phyloP scores from a whole-genome alignment of 495 filamentous ascomycete species.

The Sordaria brevicollis region DNA sequence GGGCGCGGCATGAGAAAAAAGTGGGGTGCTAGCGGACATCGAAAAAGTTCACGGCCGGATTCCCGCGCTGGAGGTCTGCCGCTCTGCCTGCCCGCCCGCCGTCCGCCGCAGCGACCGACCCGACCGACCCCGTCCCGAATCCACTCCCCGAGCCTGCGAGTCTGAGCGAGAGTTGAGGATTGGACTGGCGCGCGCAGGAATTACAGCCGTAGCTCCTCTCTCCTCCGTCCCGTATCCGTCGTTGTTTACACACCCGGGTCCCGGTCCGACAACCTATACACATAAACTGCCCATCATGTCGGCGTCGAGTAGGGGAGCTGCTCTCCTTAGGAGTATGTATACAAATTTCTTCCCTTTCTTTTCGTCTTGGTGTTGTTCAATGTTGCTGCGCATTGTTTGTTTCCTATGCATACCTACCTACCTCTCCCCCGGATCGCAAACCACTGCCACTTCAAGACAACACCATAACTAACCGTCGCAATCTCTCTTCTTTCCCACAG shows the following conservation, averaged over 20 bases:
- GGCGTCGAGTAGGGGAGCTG: slow-evolving; percentile 39
- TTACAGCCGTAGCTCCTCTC: not conserved
- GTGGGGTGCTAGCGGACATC: slow-evolving; percentile 8
- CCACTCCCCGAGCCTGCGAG: not conserved
- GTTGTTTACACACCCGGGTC: not conserved
- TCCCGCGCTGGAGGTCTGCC: not conserved
- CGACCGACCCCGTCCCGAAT: not conserved
- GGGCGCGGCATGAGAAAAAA: not conserved
- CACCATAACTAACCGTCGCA: not conserved
- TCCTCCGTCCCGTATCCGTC: not conserved
- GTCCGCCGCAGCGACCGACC: not conserved
- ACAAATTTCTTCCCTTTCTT: not conserved
- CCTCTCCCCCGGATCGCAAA: slow-evolving; percentile 15
- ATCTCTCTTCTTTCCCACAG: not conserved
- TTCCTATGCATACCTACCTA: slow-evolving; percentile 1
- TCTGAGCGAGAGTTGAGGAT: not conserved
- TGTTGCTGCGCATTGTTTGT: not conserved
- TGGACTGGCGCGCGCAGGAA: not conserved
- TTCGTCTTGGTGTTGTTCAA: not conserved
- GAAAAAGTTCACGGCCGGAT: slow-evolving; percentile 25
- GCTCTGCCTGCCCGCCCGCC: not conserved
- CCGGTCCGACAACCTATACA: not conserved
- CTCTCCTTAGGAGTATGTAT: slow-evolving; percentile 32
- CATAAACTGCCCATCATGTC: slow-evolving; percentile 30
- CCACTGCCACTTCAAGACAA: not conserved